phyloP scores from a whole-genome alignment of 306 rosid species.

The Ammopiptanthus mongolicus region DNA sequence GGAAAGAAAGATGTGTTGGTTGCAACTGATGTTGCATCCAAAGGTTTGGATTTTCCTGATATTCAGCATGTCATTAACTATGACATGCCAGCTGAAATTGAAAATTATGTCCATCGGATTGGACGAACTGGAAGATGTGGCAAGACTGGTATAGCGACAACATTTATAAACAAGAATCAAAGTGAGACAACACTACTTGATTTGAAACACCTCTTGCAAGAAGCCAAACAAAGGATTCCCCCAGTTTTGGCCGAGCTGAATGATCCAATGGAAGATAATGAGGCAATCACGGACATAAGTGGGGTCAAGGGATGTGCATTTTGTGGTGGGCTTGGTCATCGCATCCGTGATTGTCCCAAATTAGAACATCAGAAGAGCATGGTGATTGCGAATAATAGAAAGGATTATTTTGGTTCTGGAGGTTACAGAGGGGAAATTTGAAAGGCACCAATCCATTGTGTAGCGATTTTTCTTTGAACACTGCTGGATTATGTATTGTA shows the following conservation, averaged over 20 bases:
- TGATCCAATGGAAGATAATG: conserved; percentile 87
- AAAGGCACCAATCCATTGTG: background rate
- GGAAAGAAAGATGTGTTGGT: conserved; percentile 91
- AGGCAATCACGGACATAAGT: conserved; percentile 60
- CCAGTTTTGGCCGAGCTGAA: conserved; percentile 84
- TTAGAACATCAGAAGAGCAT: conserved; percentile 83
- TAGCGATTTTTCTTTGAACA: background rate
- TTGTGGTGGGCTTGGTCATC: conserved; percentile 98
- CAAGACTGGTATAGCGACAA: conserved; percentile 90
- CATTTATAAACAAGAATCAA: conserved; percentile 91
- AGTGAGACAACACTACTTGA: conserved; percentile 93
- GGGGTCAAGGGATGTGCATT: conserved; percentile 91
- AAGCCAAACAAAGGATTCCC: conserved; percentile 96
- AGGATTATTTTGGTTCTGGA: conserved; percentile 89
- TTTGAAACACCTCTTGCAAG: conserved; percentile 90
- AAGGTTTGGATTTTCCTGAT: conserved; percentile 95
- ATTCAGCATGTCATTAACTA: conserved; percentile 92
- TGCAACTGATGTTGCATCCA: conserved; percentile 94
- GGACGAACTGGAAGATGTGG: conserved; percentile 96
- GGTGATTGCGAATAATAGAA: conserved; percentile 71
- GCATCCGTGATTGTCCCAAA: conserved; percentile 79
- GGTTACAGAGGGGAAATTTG: conserved; percentile 89
- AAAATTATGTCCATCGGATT: conserved; percentile 94
- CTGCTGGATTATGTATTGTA: background rate
- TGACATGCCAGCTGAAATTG: conserved; percentile 96